Conservation (phyloP, 1,284 basidiomycete species). For the Dichomitus squalens region DNA sequence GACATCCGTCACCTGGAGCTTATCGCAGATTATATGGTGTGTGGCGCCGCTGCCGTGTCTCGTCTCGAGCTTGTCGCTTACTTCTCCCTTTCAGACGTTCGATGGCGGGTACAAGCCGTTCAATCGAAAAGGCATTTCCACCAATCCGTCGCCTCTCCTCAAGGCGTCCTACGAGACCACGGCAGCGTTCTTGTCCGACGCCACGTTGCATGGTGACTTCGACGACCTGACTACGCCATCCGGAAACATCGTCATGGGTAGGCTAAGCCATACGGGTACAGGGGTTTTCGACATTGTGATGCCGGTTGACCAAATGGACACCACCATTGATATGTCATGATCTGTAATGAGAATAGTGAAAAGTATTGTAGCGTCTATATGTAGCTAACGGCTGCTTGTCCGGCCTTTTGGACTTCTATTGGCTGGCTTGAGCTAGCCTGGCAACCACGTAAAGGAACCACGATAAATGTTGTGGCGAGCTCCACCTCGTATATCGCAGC, state of each 20-base stretch:
- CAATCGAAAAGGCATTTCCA: conserved; percentile 93
- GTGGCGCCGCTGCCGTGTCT: conserved; percentile 30
- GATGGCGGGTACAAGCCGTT: conserved; percentile 98
- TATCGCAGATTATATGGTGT: conserved; percentile 98
- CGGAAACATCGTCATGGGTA: conserved; percentile 89
- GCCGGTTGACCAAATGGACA: conserved; percentile 38
- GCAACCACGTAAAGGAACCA: not conserved
- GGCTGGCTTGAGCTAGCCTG: too few relatives aligned
- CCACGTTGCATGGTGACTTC: conserved; percentile 92
- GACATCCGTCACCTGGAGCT: conserved; percentile 94
- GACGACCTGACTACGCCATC: conserved; percentile 90
- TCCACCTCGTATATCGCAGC: conserved; percentile 1
- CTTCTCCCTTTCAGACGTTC: conserved; percentile 70
- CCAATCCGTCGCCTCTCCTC: conserved; percentile 89
- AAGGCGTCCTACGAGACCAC: conserved; percentile 99
- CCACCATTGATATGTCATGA: conserved; percentile 13
- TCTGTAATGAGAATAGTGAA: conserved; percentile 13
- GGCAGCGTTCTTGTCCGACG: conserved; percentile 93
- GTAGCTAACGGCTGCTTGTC: conserved; percentile 10
- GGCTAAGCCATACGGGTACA: conserved; percentile 83
- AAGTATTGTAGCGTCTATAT: conserved; percentile 23
- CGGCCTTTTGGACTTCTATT: conserved; percentile 9
- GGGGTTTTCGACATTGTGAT: conserved; percentile 86
- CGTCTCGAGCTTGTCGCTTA: not conserved
- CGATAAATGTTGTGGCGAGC: conserved; percentile 2